Evolutionary conservation across 139 green algal species (phyloP).

Genomic region (Nannochloris sp.): DNA sequence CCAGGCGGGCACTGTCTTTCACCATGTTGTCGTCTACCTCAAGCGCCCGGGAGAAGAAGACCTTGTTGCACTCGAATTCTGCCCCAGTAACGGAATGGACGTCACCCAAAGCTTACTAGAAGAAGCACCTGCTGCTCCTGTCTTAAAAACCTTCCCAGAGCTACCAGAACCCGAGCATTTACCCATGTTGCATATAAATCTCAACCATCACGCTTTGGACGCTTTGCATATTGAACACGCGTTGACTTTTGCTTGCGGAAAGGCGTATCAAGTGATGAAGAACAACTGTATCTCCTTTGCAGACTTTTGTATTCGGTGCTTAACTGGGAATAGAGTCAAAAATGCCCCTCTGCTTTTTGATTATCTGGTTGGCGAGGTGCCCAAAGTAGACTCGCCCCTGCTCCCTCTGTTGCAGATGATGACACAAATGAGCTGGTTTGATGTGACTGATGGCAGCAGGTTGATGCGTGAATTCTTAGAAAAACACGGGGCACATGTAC

Average conservation of each 20-base stretch:
- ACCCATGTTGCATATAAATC: slow-evolving; percentile 32
- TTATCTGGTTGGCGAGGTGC: slow-evolving; percentile 19
- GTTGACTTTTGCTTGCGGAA: slow-evolving; percentile 20
- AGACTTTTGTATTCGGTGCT: slow-evolving; percentile 25
- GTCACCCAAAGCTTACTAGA: slow-evolving; percentile 28
- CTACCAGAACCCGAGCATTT: slow-evolving; percentile 9
- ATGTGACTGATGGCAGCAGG: slow-evolving; percentile 19
- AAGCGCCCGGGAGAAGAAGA: slow-evolving; percentile 10
- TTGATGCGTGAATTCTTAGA: slow-evolving; percentile 10
- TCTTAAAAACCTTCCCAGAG: slow-evolving; percentile 1
- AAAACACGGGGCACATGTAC: neutral
- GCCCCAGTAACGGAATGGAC: slow-evolving; percentile 27
- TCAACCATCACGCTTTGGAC: neutral
- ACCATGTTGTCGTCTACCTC: slow-evolving; percentile 37
- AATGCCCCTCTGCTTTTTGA: slow-evolving; percentile 38
- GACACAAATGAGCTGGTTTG: slow-evolving; percentile 27
- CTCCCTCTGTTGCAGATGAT: slow-evolving; percentile 29
- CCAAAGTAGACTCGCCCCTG: slow-evolving; percentile 21
- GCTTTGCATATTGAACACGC: slow-evolving; percentile 15
- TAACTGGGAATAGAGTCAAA: slow-evolving; percentile 23
- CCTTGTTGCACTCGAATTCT: slow-evolving; percentile 31
- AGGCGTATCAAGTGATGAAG: slow-evolving; percentile 27
- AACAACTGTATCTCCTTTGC: slow-evolving; percentile 49
- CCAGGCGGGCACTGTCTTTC: slow-evolving; percentile 28
- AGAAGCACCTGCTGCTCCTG: slow-evolving; percentile 1